A percentile compares a stretch with the other conserved stretches of the same genome.
phyloP scores from a whole-genome alignment of 2,329 filamentous ascomycete species.

The Xylaria arbuscula region DNA sequence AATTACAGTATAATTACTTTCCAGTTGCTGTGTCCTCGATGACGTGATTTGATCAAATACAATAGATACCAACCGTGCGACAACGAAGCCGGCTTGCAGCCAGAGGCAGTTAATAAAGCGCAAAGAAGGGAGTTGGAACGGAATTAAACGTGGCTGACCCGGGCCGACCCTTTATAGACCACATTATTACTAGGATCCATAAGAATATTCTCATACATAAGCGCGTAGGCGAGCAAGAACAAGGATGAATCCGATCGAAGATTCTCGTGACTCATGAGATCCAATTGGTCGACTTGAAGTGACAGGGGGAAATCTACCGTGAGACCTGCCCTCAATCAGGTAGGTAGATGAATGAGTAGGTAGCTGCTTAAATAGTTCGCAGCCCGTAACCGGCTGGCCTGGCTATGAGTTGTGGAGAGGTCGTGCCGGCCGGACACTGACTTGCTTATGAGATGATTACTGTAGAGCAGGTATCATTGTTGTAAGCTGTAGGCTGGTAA shows the following conservation, averaged over 20 bases:
- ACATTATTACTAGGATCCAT: neutral
- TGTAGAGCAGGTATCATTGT: slow-evolving; percentile 9
- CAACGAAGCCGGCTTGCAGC: neutral
- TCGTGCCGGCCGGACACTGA: slow-evolving; percentile 23
- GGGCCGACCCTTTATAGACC: slow-evolving; percentile 2
- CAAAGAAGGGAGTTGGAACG: neutral
- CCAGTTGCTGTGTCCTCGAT: neutral
- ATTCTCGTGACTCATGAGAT: neutral
- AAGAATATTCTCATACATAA: neutral
- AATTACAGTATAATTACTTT: neutral
- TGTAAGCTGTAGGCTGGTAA: slow-evolving; percentile 3
- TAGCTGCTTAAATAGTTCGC: neutral
- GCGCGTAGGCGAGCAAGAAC: slow-evolving; percentile 5
- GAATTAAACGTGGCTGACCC: neutral
- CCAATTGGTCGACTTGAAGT: neutral
- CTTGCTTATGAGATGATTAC: slow-evolving; percentile 31
- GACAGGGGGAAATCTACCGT: neutral
- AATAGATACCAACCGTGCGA: neutral
- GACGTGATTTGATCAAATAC: neutral
- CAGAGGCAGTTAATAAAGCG: slow-evolving; percentile 12
- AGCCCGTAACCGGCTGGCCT: neutral
- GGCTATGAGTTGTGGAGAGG: slow-evolving; percentile 9
- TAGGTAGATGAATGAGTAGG: neutral
- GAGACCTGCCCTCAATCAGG: neutral
- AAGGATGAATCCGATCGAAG: neutral